Evolutionary conservation across 495 filamentous ascomycete genomes (phyloP), one percentile per base, ranked within the genome.

Genomic region (Chlorociboria aeruginascens): DNA sequence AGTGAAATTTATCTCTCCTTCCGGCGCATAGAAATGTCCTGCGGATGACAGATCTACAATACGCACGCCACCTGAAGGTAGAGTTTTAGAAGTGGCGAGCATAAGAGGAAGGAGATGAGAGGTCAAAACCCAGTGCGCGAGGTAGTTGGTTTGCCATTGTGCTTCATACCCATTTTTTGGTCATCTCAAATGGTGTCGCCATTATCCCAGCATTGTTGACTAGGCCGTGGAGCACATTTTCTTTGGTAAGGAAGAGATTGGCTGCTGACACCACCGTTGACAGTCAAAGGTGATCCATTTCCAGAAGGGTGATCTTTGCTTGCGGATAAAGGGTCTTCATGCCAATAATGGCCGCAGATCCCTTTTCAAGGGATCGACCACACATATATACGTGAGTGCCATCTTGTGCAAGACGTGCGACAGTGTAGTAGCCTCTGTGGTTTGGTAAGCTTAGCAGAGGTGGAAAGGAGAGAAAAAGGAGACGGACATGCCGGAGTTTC

Each of bases 391-490:
- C 40, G 9, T 28, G 25, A 6, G 40, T 20, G 6, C 40, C 17
- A 31, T 43, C 6, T 3, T 28, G 40, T 10, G 28, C 17, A 8
- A 43, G 40, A 4, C 31, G 17, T 10, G 40, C 31, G 7, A 28
- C 31, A 7, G 40, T 43, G 8, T 8, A 12, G 7, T 12, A 25
- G 13, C 40, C 40, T 11, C 40, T 43, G 40, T 12, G 14, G 40
- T 10, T 20, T 30, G 20, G 4, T 25, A 36, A 32, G 30, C 37
- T 33, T 40, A 41, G 33, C 12, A 32, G 35, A 43, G 60, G 3
- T 31, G 52, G 32, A 75, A 76, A 9, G 83, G 70, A 25, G 32
- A 81, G 45, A 83, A 62, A n/a, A 78, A 72, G 52, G 45, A 43
- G 32, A 65, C 62, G 54, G 55, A 69, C 66, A 66, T 63, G 47